A percentile compares a stretch with the other conserved stretches of the same genome.
These are phyloP conservation scores for Mycosphaerella sp. DNA, from an alignment of 2,329 filamentous ascomycete species.

Conservation along the genomic window DNA sequence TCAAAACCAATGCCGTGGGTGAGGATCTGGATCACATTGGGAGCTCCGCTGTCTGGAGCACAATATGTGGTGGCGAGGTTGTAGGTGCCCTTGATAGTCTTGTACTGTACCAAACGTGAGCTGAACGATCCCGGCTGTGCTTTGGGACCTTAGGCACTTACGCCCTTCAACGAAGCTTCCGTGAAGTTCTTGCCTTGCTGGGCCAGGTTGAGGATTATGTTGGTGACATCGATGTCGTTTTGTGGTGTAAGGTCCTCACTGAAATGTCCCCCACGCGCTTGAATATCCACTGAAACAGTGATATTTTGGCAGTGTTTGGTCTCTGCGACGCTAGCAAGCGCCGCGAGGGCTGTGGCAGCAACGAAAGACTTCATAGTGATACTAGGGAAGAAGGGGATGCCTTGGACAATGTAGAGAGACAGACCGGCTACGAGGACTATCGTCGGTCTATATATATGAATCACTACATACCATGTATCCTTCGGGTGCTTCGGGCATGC, in stretches of 20 bases:
- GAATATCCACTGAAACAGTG: slow-evolving; percentile 51
- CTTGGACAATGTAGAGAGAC: background rate
- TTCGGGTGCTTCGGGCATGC: too few species aligned
- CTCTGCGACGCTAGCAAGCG: slow-evolving; percentile 23
- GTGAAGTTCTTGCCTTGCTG: slow-evolving; percentile 49
- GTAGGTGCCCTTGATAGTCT: slow-evolving; percentile 50
- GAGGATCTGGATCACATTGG: slow-evolving; percentile 44
- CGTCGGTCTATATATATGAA: background rate
- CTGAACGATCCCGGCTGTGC: too few species aligned
- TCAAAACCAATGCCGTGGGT: slow-evolving; percentile 51
- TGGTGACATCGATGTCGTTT: slow-evolving; percentile 53
- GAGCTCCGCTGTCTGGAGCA: slow-evolving; percentile 43
- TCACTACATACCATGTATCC: too few species aligned
- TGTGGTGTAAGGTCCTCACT: slow-evolving; percentile 39
- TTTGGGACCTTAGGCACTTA: too few species aligned
- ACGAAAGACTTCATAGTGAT: slow-evolving; percentile 26
- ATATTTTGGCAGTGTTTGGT: slow-evolving; percentile 44
- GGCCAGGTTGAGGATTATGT: slow-evolving; percentile 49
- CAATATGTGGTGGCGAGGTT: slow-evolving; percentile 58
- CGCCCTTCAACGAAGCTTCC: slow-evolving; percentile 39
- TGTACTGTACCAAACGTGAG: slow-evolving; percentile 30
- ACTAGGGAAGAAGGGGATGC: background rate
- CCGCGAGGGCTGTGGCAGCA: slow-evolving; percentile 21
- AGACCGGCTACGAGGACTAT: background rate
- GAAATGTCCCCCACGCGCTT: slow-evolving; percentile 50